A percentile compares a stretch with the other conserved stretches of the same genome.
These are phyloP conservation scores for Penicillium vulpinum DNA, from an alignment of 2,329 filamentous ascomycete genomes.

Conservation along the genomic window DNA sequence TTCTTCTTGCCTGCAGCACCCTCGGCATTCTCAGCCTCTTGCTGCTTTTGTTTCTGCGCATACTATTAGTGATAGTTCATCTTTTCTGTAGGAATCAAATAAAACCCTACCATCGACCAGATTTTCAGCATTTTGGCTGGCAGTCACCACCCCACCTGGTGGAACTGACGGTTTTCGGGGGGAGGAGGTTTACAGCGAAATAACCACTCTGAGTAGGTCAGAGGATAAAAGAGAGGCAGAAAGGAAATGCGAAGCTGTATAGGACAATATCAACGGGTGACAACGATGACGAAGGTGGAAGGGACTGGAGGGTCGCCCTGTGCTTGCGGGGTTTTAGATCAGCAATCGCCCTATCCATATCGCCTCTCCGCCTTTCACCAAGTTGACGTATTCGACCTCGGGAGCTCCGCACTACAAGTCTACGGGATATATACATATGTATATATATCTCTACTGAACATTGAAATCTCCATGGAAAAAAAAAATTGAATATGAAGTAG, in stretches of 20 bases:
- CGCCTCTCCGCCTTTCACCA: conserved; percentile 11
- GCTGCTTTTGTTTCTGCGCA: conserved; percentile 71
- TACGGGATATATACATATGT: neutral
- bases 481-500: conserved; percentile 12
- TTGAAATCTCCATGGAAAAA: neutral
- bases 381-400: neutral
- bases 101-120: conserved; percentile 84
- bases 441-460: neutral
- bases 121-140: conserved; percentile 87
- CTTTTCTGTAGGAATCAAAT: neutral
- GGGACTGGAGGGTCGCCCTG: neutral
- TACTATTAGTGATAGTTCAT: conserved; percentile 18
- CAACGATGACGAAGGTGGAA: neutral
- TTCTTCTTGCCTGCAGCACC: conserved; percentile 80
- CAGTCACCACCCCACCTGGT: conserved; percentile 26
- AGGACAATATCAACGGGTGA: neutral
- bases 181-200: neutral
- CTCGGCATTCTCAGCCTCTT: conserved; percentile 92
- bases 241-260: neutral
- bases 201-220: neutral
- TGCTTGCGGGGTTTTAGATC: conserved; percentile 11
- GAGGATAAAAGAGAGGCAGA: neutral
- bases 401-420: neutral
- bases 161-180: conserved; percentile 1
- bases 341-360: conserved; percentile 15